Base-by-base conservation (phyloP, 495 filamentous ascomycete genomes). In the Hypoxylon cercidicola region DNA sequence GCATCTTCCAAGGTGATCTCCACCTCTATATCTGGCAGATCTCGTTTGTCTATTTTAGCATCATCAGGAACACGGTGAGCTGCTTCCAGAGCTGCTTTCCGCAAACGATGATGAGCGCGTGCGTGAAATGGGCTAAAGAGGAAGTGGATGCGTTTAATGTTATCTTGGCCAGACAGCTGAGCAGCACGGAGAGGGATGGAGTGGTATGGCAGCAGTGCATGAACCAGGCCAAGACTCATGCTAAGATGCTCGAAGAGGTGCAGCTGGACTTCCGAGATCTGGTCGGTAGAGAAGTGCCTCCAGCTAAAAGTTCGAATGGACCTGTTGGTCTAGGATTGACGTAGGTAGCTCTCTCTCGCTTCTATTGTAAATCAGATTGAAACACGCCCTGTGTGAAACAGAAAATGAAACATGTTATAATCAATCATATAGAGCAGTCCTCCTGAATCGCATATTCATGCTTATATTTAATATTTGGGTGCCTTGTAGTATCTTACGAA, bases 121-220 rank as follows among this genome's bases (percentile, higher is more conserved):
- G 92, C 67, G 93, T 99, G 48, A 93, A 91, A 72, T 99, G 95
- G 95, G 94, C 92, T 16, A 97, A 97, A 73, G 88, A 93, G 72
- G 87, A 96, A 65, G 85, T 97, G 2, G 92, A 96, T 64, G 88
- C 87, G 3, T 98, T 97, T 80, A 97, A 97, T 70, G 84, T 78
- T 19, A 84, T 93, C 35, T 81, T 99, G 19, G 84, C 81, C 13
- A 82, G 93, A 58, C 95, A 98, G 77, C 76, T 99, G 46, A 93
- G 91, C 75, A 83, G 84, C 47, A 89, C 89, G 43, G 87, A 96
- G 18, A 83, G 89, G 57, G 86, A 82, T 18, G 86, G 87, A 13
- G 82, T 83, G 57, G 82, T 90, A 6, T 97, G 91, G 90, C 83
- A 82, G 53, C 87, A 93, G 73, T 97, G 95, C 73, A 85, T 97